Evolutionary conservation across 305 asterid species (phyloP).

Genomic region (Salvia sclarea): DNA sequence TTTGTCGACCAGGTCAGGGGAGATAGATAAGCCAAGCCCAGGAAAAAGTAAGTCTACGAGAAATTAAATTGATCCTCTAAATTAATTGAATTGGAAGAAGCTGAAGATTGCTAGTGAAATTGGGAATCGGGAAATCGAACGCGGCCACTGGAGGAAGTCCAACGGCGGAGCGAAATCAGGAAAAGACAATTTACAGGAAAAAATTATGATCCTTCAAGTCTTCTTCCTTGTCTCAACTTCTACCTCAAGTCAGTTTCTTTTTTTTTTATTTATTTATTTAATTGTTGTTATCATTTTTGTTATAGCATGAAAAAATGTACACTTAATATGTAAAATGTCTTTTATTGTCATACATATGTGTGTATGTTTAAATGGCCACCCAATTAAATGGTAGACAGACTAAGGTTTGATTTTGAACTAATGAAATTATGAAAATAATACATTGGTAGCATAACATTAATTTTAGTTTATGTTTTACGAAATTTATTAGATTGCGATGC

Average conservation of each 20-base stretch:
- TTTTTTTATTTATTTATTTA: background rate
- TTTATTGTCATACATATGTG: no score
- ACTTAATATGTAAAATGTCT: no score
- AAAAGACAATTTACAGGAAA: background rate
- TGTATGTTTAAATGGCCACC: no score
- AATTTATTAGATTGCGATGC: no score
- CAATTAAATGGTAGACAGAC: no score
- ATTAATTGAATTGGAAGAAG: conserved; percentile 24
- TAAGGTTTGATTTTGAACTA: no score
- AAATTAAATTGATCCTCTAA: conserved; percentile 14
- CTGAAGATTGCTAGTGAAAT: conserved; percentile 15
- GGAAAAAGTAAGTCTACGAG: background rate
- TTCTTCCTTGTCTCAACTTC: background rate
- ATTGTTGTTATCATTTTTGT: no score
- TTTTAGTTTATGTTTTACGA: no score
- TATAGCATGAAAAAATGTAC: no score
- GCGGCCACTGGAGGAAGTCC: background rate
- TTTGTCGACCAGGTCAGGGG: conserved; percentile 28
- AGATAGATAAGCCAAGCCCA: conserved; percentile 9
- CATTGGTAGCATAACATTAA: no score
- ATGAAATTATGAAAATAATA: no score
- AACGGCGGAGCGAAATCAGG: background rate
- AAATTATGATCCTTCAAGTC: background rate
- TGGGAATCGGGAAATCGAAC: conserved; percentile 7
- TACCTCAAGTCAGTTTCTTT: no score